These are phyloP conservation scores for Globisporangium alternatum DNA, from an alignment of 352 stramenopile species.

Conservation along the genomic window DNA sequence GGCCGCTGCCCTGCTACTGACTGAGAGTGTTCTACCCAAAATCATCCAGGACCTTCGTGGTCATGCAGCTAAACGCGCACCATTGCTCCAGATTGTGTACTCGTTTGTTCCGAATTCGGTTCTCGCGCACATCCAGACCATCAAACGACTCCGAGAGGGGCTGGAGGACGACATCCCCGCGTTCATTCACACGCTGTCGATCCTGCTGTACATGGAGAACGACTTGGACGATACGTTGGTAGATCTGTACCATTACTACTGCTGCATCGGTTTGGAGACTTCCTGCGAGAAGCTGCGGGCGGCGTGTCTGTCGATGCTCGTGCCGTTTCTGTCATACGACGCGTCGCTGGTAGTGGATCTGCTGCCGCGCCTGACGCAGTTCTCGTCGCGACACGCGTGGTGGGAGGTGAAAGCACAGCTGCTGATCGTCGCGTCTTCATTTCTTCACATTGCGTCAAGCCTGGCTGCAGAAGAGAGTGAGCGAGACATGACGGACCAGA, in stretches of 20 bases:
- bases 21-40: slow-evolving; percentile 54
- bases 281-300: slow-evolving; percentile 74
- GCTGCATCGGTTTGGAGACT: slow-evolving; percentile 74
- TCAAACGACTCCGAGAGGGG: slow-evolving; percentile 72
- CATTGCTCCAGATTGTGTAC: slow-evolving; percentile 58
- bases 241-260: slow-evolving; percentile 88
- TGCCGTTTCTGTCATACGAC: slow-evolving; percentile 46
- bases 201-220: slow-evolving; percentile 69
- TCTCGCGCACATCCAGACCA: slow-evolving; percentile 65
- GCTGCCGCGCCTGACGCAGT: slow-evolving; percentile 58
- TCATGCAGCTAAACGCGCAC: slow-evolving; percentile 39
- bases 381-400: slow-evolving; percentile 62
- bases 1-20: slow-evolving; percentile 43
- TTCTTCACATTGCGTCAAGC: slow-evolving; percentile 36
- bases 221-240: slow-evolving; percentile 68
- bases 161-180: slow-evolving; percentile 57
- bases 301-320: slow-evolving; percentile 76
- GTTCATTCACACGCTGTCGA: slow-evolving; percentile 72
- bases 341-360: slow-evolving; percentile 47
- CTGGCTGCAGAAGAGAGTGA: slow-evolving; percentile 14
- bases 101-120: slow-evolving; percentile 50
- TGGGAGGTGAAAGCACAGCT: slow-evolving; percentile 87
- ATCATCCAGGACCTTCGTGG: slow-evolving; percentile 28
- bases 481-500: slow-evolving; percentile 57
- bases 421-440: slow-evolving; percentile 56